Conservation (phyloP, 1,139 yeast species). For the Scheffersomyces segobiensis region DNA sequence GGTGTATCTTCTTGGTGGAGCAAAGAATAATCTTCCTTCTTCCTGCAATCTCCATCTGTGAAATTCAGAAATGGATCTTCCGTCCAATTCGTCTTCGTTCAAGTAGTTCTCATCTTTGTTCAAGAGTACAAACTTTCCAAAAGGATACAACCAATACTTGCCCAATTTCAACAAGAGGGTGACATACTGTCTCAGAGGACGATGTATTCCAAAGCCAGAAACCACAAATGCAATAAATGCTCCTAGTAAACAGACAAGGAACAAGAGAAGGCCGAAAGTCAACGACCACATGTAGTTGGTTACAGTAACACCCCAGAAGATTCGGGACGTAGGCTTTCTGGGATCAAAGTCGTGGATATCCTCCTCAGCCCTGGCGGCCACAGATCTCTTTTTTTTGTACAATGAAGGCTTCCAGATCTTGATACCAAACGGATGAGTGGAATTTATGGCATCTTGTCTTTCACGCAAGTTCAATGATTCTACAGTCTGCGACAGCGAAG, state of each 20-base stretch:
- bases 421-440: constrained; percentile 97
- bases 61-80: constrained; percentile 81
- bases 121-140: constrained; percentile 85
- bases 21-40: constrained; percentile 69
- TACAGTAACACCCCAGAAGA: constrained; percentile 62
- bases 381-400: constrained; percentile 89
- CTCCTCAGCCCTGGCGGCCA: constrained; percentile 86
- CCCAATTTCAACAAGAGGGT: constrained; percentile 64
- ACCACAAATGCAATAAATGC: constrained; percentile 43
- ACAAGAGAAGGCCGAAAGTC: constrained; percentile 68
- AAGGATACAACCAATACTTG: constrained; percentile 73
- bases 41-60: constrained; percentile 86
- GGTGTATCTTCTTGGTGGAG: constrained; percentile 58
- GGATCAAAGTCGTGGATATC: constrained; percentile 81
- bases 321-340: constrained; percentile 41
- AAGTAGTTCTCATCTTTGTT: constrained; percentile 78
- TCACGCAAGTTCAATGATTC: constrained; percentile 90
- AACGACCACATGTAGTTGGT: constrained; percentile 79
- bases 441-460: constrained; percentile 93
- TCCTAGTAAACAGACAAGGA: constrained; percentile 50
- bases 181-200: constrained; percentile 54
- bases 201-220: constrained; percentile 47
- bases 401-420: constrained; percentile 98
- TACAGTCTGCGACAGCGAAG: constrained; percentile 54
- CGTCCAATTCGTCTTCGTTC: constrained; percentile 86